Evolutionary conservation across 768 basidiomycete species (phyloP), one percentile per base, ranked within the genome.

Genomic region (Kwoniella sp.): DNA sequence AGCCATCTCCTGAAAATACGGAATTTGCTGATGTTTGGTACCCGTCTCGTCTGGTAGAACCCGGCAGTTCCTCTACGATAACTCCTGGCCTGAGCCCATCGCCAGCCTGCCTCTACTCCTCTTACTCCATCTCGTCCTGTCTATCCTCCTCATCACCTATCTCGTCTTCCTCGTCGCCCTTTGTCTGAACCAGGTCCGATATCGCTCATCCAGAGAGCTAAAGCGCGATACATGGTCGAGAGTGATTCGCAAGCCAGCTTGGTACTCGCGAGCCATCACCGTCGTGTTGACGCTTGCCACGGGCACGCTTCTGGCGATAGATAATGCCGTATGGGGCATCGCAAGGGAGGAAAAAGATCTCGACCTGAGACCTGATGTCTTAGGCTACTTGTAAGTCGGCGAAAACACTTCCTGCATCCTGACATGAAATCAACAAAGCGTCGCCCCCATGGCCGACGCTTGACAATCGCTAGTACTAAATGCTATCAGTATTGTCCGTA

Each of bases 381-480:
- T 68, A 19, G 70, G 70, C 1, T 68, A 66, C 53, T 62, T 71
- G 69, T 71, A 36, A 65, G 63, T 63, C 17, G 4, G 12, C 21
- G 12, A 22, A 6, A 13, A 6, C 33, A 33, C 6, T 33, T 13
- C 13, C 13, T 13, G 33, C 6, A 13, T 33, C 33, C 7, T 33
- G 33, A 13, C 33, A 26, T n/a, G n/a, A n/a, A n/a, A n/a, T n/a
- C n/a, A n/a, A n/a, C 26, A 49, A 12, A 26, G 26, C 27, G 51
- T 30, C 17, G n/a, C 12, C 22, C 37, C 46, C 22, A 54, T n/a
- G n/a, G n/a, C n/a, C n/a, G n/a, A n/a, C n/a, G n/a, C n/a, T n/a
- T n/a, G n/a, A n/a, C n/a, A n/a, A n/a, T n/a, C n/a, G n/a, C n/a
- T n/a, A n/a, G n/a, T n/a, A n/a, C n/a, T n/a, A n/a, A n/a, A n/a